These are phyloP conservation scores for Fragilariopsis cylindrus DNA, from an alignment of 108 stramenopile genomes.

Conservation along the genomic window DNA sequence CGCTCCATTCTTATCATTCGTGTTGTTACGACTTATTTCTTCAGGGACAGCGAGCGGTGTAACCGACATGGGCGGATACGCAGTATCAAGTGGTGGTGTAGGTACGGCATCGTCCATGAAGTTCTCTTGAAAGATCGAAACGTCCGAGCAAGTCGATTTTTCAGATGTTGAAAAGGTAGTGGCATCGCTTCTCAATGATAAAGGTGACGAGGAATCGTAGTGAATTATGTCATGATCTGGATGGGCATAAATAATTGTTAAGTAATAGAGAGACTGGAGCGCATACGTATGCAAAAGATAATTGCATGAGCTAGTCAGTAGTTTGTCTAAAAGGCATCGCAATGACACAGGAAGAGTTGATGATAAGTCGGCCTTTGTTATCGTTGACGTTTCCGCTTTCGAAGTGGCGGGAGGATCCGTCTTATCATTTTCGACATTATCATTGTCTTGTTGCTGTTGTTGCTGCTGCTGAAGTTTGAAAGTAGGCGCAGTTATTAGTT, in stretches of 20 bases:
- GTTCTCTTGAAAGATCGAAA: conserved; percentile 40
- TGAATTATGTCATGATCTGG: conserved; percentile 59
- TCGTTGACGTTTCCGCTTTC: background rate
- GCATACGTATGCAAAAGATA: conserved; percentile 53
- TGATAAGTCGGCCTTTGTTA: conserved; percentile 40
- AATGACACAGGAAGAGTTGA: conserved; percentile 71
- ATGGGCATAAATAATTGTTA: conserved; percentile 60
- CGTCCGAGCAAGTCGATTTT: background rate
- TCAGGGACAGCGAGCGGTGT: conserved; percentile 35
- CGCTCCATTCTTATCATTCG: background rate
- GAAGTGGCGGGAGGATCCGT: background rate
- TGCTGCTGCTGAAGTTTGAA: conserved; percentile 4
- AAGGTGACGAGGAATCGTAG: background rate
- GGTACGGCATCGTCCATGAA: conserved; percentile 80
- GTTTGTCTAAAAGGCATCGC: conserved; percentile 78
- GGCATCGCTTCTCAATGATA: background rate
- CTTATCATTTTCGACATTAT: background rate
- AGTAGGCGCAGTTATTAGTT: conserved; percentile 14
- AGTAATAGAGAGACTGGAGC: conserved; percentile 52
- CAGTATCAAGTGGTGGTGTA: conserved; percentile 44
- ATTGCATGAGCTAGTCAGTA: conserved; percentile 39
- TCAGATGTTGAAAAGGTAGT: conserved; percentile 1
- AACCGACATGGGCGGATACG: conserved; percentile 55
- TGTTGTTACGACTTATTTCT: background rate
- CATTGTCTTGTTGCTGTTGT: background rate